Base-by-base conservation (phyloP, 2,329 filamentous ascomycete species). In the Colletotrichum sp. region DNA sequence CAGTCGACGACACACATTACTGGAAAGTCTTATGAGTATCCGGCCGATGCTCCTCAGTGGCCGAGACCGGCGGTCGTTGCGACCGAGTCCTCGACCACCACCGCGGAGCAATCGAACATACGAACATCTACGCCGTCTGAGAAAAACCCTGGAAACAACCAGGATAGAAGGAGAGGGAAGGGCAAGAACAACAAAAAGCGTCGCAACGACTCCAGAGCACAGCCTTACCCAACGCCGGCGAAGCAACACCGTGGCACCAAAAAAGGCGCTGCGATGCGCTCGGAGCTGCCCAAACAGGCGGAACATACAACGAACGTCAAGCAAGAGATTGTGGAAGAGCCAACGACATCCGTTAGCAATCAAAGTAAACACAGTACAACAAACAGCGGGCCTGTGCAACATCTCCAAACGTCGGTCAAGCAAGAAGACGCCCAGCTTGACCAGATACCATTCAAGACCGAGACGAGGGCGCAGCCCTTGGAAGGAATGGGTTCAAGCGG, bases 81-180 rank as follows among this genome's bases (percentile, higher is more conserved):
- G 0, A 4, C 5, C 39, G 18, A 43, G 39, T 12, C 9, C 39
- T 10, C 39, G 18, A n/a, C 0, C 39, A 0, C 5, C 18, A 1
- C 18, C 39, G 18, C 18, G 9, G 39, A 43, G 18, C 39, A 6
- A n/a, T 43, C 39, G 5, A 43, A 12, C 18, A n/a, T 0, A 43
- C 18, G 9, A n/a, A n/a, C 39, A 43, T 5, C 39, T 12, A n/a
- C 52, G 6, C 52, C 52, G 21, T 21, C 52, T 9, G 52, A 57
- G 52, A 57, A 26, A 7, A 0, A 57, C 0, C 4, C 39, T 0
- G 39, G 18, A 43, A 43, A n/a, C 39, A 43, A n/a, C 39, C 39
- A n/a, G 39, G 39, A 43, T 12, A 43, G 39, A 5, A n/a, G 39
- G 39, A 43, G 39, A 12, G 18, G 39, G 39, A 43, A 43, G 18